A percentile compares a stretch with the other conserved stretches of the same genome.
Evolutionary conservation across 139 green algal genomes (phyloP).

Genomic region (Auxenochlorella pyrenoidosa): DNA sequence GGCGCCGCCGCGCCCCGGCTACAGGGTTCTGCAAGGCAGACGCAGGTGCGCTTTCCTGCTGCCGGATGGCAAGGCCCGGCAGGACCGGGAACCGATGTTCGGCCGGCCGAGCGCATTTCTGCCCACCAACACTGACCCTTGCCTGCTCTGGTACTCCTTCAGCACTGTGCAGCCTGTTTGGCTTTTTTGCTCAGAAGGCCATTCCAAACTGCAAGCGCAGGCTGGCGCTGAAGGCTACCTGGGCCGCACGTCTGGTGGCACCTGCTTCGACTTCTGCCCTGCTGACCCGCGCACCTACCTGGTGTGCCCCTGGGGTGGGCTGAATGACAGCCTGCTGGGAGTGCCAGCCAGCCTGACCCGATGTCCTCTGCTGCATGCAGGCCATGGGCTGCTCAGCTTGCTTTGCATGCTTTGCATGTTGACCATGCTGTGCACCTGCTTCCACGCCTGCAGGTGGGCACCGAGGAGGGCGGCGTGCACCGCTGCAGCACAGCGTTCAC

Average conservation of each 20-base stretch:
- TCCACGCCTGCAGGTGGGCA: constrained; percentile 50
- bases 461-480: constrained; percentile 89
- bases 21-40: not conserved
- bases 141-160: too few species aligned
- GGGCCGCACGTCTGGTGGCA: constrained; percentile 73
- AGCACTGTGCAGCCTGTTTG: too few species aligned
- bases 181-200: not conserved
- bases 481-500: constrained; percentile 85
- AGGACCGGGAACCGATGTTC: too few species aligned
- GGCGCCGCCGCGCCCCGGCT: constrained; percentile 39
- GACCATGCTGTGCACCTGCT: not conserved
- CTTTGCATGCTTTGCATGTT: not conserved
- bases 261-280: constrained; percentile 85
- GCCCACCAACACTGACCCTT: too few species aligned
- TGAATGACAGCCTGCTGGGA: not conserved
- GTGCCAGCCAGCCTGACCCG: not conserved
- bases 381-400: too few species aligned
- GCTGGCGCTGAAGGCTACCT: constrained; percentile 78
- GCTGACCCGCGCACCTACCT: constrained; percentile 78
- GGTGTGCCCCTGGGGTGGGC: not conserved
- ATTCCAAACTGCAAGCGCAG: not conserved
- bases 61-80: too few species aligned
- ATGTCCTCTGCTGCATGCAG: not conserved
- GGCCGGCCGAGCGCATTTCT: too few species aligned
- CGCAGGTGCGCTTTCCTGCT: too few species aligned